Evolutionary conservation across 345 rosid species (phyloP).

Genomic region (Physaria fendleri): DNA sequence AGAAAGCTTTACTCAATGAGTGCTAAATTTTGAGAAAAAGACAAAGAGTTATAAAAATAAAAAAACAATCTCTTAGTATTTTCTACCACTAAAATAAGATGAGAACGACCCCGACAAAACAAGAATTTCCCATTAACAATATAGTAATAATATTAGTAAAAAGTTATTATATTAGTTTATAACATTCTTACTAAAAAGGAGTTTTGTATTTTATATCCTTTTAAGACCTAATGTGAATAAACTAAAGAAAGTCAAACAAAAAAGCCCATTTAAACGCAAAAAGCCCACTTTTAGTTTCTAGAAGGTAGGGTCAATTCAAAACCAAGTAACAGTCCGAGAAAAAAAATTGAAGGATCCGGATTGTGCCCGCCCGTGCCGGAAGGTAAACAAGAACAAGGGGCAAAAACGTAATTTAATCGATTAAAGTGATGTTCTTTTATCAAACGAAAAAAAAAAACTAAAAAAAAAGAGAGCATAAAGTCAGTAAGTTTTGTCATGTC

Average conservation of each 20-base stretch:
- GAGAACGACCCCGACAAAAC: slow-evolving; percentile 16
- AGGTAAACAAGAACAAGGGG: slow-evolving; percentile 15
- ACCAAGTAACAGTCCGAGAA: no score
- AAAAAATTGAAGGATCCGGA: no score
- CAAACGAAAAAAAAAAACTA: background rate
- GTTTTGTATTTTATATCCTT: background rate
- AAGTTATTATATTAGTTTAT: background rate
- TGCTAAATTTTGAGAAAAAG: slow-evolving; percentile 3
- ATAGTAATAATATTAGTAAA: background rate
- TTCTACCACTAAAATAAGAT: background rate
- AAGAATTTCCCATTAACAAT: slow-evolving; percentile 16
- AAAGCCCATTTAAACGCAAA: slow-evolving; percentile 20
- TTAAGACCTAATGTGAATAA: background rate
- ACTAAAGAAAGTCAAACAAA: slow-evolving; percentile 4
- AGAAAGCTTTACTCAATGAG: slow-evolving; percentile 4
- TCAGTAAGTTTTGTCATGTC: slow-evolving; percentile 29
- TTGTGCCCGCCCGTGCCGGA: no score
- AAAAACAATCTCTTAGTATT: background rate
- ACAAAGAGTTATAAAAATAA: background rate
- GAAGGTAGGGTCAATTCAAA: no score
- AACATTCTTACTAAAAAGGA: background rate
- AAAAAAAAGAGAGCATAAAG: slow-evolving; percentile 26
- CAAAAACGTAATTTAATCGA: background rate
- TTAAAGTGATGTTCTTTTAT: slow-evolving; percentile 19
- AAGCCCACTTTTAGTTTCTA: slow-evolving; percentile 23